Evolutionary conservation across 768 basidiomycete species (phyloP).

Genomic region (Podaxis sp.): DNA sequence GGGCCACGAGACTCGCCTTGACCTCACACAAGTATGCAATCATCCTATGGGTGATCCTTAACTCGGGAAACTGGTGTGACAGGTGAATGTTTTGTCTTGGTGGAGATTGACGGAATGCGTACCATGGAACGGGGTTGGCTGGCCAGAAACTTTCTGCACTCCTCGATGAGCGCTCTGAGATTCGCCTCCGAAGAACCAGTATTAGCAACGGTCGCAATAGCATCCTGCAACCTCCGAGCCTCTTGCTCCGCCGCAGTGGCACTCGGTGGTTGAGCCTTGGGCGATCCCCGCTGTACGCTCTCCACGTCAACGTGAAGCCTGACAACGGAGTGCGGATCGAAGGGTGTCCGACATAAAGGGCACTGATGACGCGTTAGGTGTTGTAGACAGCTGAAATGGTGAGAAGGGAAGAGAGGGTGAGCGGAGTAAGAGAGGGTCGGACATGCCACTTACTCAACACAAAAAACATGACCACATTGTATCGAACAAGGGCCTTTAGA

Average conservation of each 20-base stretch:
- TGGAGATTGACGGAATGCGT: conserved; percentile 18
- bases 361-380: conserved; percentile 41
- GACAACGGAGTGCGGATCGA: conserved; percentile 44
- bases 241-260: conserved; percentile 35
- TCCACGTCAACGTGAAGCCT: conserved; percentile 64
- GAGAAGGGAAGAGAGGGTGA: conserved; percentile 13
- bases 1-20: conserved; percentile 37
- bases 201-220: conserved; percentile 53
- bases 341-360: conserved; percentile 62
- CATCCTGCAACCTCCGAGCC: conserved; percentile 52
- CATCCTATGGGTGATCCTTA: conserved; percentile 49
- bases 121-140: conserved; percentile 48
- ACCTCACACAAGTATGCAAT: conserved; percentile 51
- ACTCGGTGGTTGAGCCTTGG: conserved; percentile 16
- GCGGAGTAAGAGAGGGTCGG: conserved; percentile 2
- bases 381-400: conserved; percentile 50
- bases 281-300: conserved; percentile 21
- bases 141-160: conserved; percentile 48
- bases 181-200: conserved; percentile 53
- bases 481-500: conserved; percentile 62
- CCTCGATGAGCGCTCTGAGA: conserved; percentile 50
- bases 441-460: conserved; percentile 37
- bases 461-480: conserved; percentile 74
- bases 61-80: conserved; percentile 44
- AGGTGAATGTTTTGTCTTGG: conserved; percentile 10